Conservation (phyloP, 805 yeast genomes). For the Wickerhamomyces hampshirensis region DNA sequence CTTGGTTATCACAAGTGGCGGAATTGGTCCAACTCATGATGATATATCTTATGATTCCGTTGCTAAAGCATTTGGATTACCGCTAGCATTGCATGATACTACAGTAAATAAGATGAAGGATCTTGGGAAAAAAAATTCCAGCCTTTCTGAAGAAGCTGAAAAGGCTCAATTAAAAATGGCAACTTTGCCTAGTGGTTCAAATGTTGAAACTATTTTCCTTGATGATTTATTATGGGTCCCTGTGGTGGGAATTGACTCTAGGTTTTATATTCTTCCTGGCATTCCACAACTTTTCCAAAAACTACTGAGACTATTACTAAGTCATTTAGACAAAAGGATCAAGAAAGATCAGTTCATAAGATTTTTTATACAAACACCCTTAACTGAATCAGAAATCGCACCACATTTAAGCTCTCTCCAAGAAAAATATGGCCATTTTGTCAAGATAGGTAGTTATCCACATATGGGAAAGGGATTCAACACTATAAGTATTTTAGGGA, state of each 20-base stretch:
- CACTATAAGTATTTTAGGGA: conserved; percentile 74
- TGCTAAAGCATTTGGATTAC: conserved; percentile 58
- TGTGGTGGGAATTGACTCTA: conserved; percentile 58
- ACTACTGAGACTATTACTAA: conserved; percentile 42
- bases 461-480: conserved; percentile 60
- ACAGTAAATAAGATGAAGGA: conserved; percentile 57
- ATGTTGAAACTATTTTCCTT: conserved; percentile 43
- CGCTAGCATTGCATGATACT: conserved; percentile 46
- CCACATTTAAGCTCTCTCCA: conserved; percentile 55
- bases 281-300: conserved; percentile 68
- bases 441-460: conserved; percentile 84
- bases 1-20: conserved; percentile 44
- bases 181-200: conserved; percentile 47
- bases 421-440: conserved; percentile 27
- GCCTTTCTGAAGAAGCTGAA: conserved; percentile 38
- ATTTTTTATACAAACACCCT: conserved; percentile 55
- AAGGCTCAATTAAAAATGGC: conserved; percentile 77
- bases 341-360: conserved; percentile 31
- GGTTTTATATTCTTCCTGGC: conserved; percentile 76
- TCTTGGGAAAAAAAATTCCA: conserved; percentile 35
- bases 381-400: conserved; percentile 66
- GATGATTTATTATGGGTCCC: conserved; percentile 76
- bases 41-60: conserved; percentile 78
- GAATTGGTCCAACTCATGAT: conserved; percentile 87
- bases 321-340: conserved; percentile 33